Conservation (phyloP, 1,139 yeast genomes). For the Sugiyamaella xylanicola region DNA sequence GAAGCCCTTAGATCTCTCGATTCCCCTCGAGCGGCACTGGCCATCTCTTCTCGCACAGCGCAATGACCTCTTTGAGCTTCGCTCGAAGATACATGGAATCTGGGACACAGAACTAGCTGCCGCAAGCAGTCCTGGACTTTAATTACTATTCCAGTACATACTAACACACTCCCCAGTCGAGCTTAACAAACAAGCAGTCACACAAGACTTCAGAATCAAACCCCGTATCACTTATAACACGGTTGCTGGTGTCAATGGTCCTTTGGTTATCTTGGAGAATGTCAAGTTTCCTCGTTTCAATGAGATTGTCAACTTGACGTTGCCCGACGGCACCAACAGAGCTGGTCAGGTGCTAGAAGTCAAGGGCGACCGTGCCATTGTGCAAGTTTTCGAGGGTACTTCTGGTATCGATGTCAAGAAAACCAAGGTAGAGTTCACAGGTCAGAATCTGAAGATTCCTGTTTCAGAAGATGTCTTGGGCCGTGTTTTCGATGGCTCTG, state of each 20-base stretch:
- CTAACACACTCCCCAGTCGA: constrained; percentile 48
- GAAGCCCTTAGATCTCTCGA: too few species aligned
- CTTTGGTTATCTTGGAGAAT: constrained; percentile 91
- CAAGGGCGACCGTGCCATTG: constrained; percentile 94
- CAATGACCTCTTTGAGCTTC: too few species aligned
- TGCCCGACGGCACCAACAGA: constrained; percentile 91
- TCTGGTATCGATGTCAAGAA: constrained; percentile 97
- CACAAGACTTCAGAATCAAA: constrained; percentile 84
- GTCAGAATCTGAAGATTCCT: constrained; percentile 87
- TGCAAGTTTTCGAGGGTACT: constrained; percentile 98
- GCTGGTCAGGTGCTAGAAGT: constrained; percentile 99
- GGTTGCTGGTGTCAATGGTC: constrained; percentile 98
- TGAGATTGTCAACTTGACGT: constrained; percentile 93
- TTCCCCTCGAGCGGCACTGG: too few species aligned
- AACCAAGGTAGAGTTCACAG: constrained; percentile 96
- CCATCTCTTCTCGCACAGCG: too few species aligned
- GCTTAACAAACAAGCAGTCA: constrained; percentile 86
- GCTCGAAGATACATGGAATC: too few species aligned
- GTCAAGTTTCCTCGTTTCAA: constrained; percentile 96
- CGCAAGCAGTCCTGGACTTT: too few species aligned
- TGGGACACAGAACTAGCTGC: too few species aligned
- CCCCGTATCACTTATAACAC: constrained; percentile 94
- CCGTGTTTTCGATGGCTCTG: constrained; percentile 98
- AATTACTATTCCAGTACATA: too few species aligned
- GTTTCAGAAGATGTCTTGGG: constrained; percentile 98